These are phyloP conservation scores for Malassezia yamatoensis DNA, from an alignment of 1,284 basidiomycete species.

Conservation along the genomic window DNA sequence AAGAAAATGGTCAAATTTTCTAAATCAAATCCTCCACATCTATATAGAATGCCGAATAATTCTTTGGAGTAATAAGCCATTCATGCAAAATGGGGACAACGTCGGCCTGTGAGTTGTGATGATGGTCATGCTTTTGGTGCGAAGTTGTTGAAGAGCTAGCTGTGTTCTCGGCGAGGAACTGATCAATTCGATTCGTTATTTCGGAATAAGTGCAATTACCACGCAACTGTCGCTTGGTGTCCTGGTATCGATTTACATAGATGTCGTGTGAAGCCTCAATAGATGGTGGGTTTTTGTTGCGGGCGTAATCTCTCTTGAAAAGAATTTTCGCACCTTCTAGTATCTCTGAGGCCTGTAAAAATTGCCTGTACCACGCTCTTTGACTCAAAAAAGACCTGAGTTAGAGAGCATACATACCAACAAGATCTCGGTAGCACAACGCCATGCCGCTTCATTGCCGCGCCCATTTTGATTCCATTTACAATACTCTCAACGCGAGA, in stretches of 20 bases:
- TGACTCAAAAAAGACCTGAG: slow-evolving; percentile 7
- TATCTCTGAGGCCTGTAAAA: background rate
- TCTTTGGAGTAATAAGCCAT: slow-evolving; percentile 10
- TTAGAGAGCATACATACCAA: background rate
- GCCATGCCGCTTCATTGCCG: background rate
- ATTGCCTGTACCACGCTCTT: slow-evolving; percentile 4
- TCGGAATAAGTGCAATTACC: background rate
- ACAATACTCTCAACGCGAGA: slow-evolving; percentile 6
- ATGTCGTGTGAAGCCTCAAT: background rate
- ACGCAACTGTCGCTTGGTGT: background rate
- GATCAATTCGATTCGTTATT: background rate
- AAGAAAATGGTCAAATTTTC: slow-evolving; percentile 1
- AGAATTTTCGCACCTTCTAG: background rate
- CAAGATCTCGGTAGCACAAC: slow-evolving; percentile 1
- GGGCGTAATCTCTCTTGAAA: background rate
- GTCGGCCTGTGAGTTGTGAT: too few relatives aligned
- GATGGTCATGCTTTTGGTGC: background rate
- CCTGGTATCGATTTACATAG: background rate
- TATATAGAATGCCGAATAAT: background rate
- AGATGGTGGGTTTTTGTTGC: background rate
- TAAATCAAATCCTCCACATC: background rate
- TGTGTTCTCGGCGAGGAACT: background rate
- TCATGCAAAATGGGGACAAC: background rate
- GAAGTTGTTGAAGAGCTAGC: background rate
- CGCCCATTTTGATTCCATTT: slow-evolving; percentile 7